Evolutionary conservation across 2,329 filamentous ascomycete species (phyloP), one percentile per base, ranked within the genome.

Genomic region (Xylaria sp.): DNA sequence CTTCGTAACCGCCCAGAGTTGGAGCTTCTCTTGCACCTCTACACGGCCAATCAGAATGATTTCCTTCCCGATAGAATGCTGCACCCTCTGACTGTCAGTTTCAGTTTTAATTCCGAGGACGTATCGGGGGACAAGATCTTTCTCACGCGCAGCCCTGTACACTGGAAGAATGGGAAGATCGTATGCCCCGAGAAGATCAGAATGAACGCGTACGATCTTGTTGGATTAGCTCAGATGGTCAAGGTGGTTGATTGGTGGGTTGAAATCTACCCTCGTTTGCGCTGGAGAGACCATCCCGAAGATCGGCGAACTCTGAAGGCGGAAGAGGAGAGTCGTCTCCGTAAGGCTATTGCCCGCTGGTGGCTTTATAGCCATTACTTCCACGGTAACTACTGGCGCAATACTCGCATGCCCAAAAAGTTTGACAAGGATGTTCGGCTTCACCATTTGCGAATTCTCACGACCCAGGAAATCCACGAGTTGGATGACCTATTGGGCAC

Each of bases 321-420:
- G 0, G 76, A 80, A 31, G 87, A 89, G 73, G 79, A 80, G 34
- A 71, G 76, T n/a, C 82, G 85, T 57, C 80, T 88, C 60, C 83
- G 87, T 5, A 81, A 82, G 69, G 86, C 84, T 0, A 76, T 88
- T 37, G 87, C 86, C 60, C 78, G 81, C 39, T 89, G 86, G 86
- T 87, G 86, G 85, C 79, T 86, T 3, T 88, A 85, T 70, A 81
- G 84, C 7, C 81, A 82, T 41, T 84, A 86, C 69, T 88, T 88
- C 67, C 86, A 88, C 56, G 82, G 82, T 12, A 81, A 82, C 39
- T 77, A 79, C 44, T 81, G 78, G 10, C 76, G 79, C 31, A 62
- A 72, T 51, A 66, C 66, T 1, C 67, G 63, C 25, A 44, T 34
- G 23, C 73, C 73, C 0, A 73, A 68, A 48, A 72, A 58, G 41